These are phyloP conservation scores for Lodderomyces orthopsilosis DNA, from an alignment of 1,139 yeast species.

Conservation along the genomic window DNA sequence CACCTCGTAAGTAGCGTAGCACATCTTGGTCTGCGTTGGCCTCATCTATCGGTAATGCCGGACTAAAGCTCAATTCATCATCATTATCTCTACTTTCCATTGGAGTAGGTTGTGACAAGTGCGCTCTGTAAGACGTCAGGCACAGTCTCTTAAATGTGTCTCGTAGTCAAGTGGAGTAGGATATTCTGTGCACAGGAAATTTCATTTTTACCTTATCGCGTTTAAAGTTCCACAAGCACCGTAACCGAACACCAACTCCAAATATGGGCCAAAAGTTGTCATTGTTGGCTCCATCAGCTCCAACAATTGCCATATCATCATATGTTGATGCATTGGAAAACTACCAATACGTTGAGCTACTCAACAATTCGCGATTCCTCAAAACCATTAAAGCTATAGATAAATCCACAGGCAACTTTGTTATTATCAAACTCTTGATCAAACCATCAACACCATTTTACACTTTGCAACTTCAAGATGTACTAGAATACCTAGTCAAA, in stretches of 20 bases:
- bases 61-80: slow-evolving; percentile 13
- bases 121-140: too few relatives aligned
- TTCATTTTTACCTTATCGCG: not conserved
- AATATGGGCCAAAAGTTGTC: slow-evolving; percentile 86
- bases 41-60: slow-evolving; percentile 22
- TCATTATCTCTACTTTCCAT: not conserved
- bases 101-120: not conserved
- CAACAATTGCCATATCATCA: slow-evolving; percentile 88
- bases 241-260: not conserved
- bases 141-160: too few relatives aligned
- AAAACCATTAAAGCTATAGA: slow-evolving; percentile 81
- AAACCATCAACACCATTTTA: slow-evolving; percentile 58
- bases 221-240: too few relatives aligned
- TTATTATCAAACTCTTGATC: slow-evolving; percentile 76
- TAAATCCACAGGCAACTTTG: slow-evolving; percentile 55
- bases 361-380: slow-evolving; percentile 76
- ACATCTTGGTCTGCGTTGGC: slow-evolving; percentile 20
- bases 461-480: slow-evolving; percentile 30
- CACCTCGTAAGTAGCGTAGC: slow-evolving; percentile 24
- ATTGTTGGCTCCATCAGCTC: slow-evolving; percentile 82
- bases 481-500: slow-evolving; percentile 33
- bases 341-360: slow-evolving; percentile 68
- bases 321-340: slow-evolving; percentile 77
- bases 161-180: too few relatives aligned
- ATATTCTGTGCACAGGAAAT: not conserved